Evolutionary conservation across 352 stramenopile species (phyloP).

Genomic region (Pythium coloratum): DNA sequence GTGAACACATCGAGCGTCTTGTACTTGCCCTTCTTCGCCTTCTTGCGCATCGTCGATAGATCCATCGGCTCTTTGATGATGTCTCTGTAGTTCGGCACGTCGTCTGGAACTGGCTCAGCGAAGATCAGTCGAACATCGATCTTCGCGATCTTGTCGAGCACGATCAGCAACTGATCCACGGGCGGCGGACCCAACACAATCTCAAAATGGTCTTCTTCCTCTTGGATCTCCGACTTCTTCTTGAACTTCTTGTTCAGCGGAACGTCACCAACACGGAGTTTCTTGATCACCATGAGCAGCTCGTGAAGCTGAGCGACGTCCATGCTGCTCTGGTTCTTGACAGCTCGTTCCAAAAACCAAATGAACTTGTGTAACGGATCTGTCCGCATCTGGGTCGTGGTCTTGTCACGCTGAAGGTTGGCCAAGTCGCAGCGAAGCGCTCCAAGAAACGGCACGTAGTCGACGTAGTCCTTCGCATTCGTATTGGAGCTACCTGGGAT

Average conservation of each 20-base stretch:
- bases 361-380: constrained; percentile 89
- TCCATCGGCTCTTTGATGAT: constrained; percentile 88
- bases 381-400: constrained; percentile 59
- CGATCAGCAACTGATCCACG: constrained; percentile 58
- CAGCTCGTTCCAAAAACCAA: constrained; percentile 80
- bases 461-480: constrained; percentile 79
- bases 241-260: constrained; percentile 80
- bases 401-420: constrained; percentile 82
- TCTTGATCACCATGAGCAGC: constrained; percentile 66
- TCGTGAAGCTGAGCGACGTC: constrained; percentile 71
- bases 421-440: constrained; percentile 76
- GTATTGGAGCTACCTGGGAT: constrained; percentile 64
- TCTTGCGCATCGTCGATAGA: constrained; percentile 79
- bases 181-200: constrained; percentile 75
- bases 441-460: constrained; percentile 82
- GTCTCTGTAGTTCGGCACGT: constrained; percentile 82
- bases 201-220: constrained; percentile 83
- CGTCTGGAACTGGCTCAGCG: constrained; percentile 79
- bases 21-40: constrained; percentile 78
- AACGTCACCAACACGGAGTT: constrained; percentile 65
- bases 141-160: constrained; percentile 85
- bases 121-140: constrained; percentile 78
- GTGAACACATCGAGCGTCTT: constrained; percentile 79
- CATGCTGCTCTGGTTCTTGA: constrained; percentile 71
- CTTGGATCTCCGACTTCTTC: constrained; percentile 60